A percentile compares a stretch with the other conserved stretches of the same genome.
phyloP scores from a whole-genome alignment of 495 filamentous ascomycete species.

The Penicillium alfredii region DNA sequence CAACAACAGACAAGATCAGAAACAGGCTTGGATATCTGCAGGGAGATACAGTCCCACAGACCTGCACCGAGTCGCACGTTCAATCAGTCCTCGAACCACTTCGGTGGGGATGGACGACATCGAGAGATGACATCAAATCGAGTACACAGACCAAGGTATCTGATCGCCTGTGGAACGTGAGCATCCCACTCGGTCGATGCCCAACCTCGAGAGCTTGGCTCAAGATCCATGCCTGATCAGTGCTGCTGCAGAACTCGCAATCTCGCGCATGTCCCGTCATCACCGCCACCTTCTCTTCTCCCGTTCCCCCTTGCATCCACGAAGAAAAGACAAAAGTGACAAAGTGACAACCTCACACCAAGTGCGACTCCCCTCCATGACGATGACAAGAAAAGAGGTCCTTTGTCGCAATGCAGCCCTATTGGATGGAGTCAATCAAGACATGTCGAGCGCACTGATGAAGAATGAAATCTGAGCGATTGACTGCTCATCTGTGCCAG shows the following conservation, averaged over 20 bases:
- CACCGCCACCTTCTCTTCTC: background rate
- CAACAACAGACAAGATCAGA: background rate
- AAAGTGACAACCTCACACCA: background rate
- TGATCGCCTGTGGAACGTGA: too few species aligned
- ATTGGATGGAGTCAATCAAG: background rate
- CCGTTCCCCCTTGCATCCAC: background rate
- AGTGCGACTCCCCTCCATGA: conserved; percentile 4
- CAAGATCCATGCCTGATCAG: too few species aligned
- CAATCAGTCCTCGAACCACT: too few species aligned
- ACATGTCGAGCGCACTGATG: conserved; percentile 6
- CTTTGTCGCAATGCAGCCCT: too few species aligned
- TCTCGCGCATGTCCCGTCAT: background rate
- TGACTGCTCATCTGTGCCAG: background rate
- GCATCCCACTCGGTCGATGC: background rate
- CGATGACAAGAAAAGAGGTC: conserved; percentile 5
- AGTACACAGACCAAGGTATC: too few species aligned
- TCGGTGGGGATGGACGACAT: too few species aligned
- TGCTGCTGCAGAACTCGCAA: background rate
- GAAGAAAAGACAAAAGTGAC: background rate
- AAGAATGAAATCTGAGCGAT: conserved; percentile 1
- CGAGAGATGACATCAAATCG: too few species aligned
- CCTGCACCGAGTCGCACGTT: too few species aligned
- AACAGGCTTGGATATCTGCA: too few species aligned
- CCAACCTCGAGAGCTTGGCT: too few species aligned
- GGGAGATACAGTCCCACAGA: too few species aligned